Conservation (phyloP, 768 basidiomycete species). For the Tulasnella sp. region DNA sequence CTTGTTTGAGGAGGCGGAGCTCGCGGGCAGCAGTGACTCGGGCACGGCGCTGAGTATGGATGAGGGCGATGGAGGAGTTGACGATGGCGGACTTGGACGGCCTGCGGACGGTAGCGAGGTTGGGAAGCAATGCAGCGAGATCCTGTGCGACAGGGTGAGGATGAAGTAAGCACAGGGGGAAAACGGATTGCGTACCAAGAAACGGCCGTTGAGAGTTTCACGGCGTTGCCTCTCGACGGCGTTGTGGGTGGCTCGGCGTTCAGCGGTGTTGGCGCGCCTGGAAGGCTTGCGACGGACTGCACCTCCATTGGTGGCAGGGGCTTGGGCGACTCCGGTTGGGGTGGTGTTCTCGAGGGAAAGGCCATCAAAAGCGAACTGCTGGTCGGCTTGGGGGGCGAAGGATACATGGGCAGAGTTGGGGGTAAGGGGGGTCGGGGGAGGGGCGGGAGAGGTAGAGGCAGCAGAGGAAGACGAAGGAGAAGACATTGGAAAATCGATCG, state of each 20-base stretch:
- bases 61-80: conserved; percentile 85
- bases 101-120: conserved; percentile 79
- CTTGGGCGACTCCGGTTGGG: conserved; percentile 6
- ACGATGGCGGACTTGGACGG: conserved; percentile 96
- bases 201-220: conserved; percentile 86
- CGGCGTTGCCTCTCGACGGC: conserved; percentile 89
- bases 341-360: conserved; percentile 4
- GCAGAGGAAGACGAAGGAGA: conserved; percentile 12
- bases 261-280: conserved; percentile 89
- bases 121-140: conserved; percentile 82
- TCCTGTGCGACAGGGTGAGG: conserved; percentile 37
- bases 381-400: conserved; percentile 9
- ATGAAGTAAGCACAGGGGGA: conserved; percentile 4
- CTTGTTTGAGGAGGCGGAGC: conserved; percentile 62
- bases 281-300: conserved; percentile 67
- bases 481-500: background rate
- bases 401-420: conserved; percentile 17
- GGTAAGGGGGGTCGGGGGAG: conserved; percentile 14
- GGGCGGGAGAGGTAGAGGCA: conserved; percentile 18
- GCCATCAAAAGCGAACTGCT: conserved; percentile 9
- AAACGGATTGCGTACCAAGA: conserved; percentile 45
- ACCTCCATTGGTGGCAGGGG: conserved; percentile 6
- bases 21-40: conserved; percentile 71
- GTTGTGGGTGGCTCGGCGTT: conserved; percentile 92
- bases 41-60: conserved; percentile 70